Base-by-base conservation (phyloP, 768 basidiomycete genomes). In the Dacryopinax primogenitus region DNA sequence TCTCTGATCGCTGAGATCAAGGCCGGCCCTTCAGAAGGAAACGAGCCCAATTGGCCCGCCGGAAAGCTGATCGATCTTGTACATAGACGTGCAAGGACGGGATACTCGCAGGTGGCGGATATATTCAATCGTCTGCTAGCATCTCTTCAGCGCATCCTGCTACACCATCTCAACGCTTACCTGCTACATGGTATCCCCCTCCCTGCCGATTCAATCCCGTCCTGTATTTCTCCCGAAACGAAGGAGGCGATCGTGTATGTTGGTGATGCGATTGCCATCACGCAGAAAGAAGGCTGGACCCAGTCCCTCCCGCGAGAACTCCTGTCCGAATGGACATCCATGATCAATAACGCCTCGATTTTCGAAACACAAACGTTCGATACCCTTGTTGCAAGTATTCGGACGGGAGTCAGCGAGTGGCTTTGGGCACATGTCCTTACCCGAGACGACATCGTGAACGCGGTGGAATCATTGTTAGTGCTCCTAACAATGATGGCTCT, bases 361-460 rank as follows among this genome's bases (percentile, higher is more conserved):
- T 87, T 0, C 83, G 89, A 70, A 86, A 92, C 68, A 84, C 86
- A 88, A 67, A 81, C 78, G 16, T 90, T 96, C 70, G 90, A 90
- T 72, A 76, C 79, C 33, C 82, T 86, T 66, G 83, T 96, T 35
- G 77, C 82, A 18, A 83, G 86, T 66, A 89, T 93, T 36, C 78
- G 92, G 66, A 86, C 81, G 0, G 85, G 87, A 65, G 83, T 94
- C 62, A 88, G 91, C 72, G 93, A 96, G 78, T 96, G 92, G 92
- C 78, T 96, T 1, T 96, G 92, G 93, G 74, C 84, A 26, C 91
- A 93, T 71, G 86, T 95, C 36, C 78, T 96, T 63, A 94, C 91
- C 1, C 81, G 81, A 70, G 82, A 83, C 69, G 90, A 92, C 67
- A 86, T 94, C 0, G 86, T 88, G 68, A 87, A 87, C 26, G 87